Evolutionary conservation across 192 early-diverging fungal genomes (phyloP).

Genomic region (Diversispora eburnea): DNA sequence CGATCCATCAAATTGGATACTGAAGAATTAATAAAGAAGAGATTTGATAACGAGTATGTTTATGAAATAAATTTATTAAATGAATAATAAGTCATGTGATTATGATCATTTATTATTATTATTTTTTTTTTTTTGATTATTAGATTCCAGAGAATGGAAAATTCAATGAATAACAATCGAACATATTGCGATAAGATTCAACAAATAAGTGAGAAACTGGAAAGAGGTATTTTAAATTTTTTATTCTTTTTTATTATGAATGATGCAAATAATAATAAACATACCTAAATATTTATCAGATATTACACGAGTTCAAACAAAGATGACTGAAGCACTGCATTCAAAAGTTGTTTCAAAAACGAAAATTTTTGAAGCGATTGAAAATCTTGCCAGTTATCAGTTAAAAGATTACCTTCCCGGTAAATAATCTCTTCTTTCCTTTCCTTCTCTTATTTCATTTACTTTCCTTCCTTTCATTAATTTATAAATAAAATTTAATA

Average conservation of each 20-base stretch:
- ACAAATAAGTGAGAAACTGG: constrained; percentile 1
- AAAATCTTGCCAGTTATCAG: constrained; percentile 45
- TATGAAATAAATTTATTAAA: not conserved
- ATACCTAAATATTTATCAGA: not conserved
- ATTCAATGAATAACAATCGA: not conserved
- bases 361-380: constrained; percentile 43
- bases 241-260: not conserved
- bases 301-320: not conserved
- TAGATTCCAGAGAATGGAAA: not conserved
- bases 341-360: constrained; percentile 28
- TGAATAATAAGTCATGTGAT: too few relatives aligned
- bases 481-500: not conserved
- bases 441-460: not conserved
- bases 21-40: constrained; percentile 20
- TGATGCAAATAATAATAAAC: not conserved
- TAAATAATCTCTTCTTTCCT: not conserved
- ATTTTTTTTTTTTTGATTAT: too few relatives aligned
- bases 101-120: too few relatives aligned
- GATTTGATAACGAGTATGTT: constrained; percentile 11
- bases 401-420: constrained; percentile 41
- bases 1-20: constrained; percentile 3
- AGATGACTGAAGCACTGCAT: constrained; percentile 24
- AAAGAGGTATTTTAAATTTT: constrained; percentile 12
- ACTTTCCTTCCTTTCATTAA: not conserved
- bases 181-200: not conserved